A percentile compares a stretch with the other conserved stretches of the same genome.
Evolutionary conservation across 2,329 filamentous ascomycete species (phyloP).

Genomic region (Trichoderma lentiforme): DNA sequence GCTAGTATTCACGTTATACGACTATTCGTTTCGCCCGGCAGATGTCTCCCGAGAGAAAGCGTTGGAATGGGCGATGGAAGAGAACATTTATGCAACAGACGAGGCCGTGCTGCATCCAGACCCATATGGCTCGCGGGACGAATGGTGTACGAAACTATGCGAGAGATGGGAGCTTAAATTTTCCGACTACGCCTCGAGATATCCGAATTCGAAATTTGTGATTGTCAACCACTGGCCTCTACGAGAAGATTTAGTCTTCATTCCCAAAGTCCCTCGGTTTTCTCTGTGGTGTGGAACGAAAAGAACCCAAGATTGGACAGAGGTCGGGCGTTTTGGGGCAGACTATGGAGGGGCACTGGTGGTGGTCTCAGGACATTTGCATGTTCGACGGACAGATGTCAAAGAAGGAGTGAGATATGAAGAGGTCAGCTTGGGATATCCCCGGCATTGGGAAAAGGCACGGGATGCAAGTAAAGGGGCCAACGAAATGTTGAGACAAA

Average conservation of each 20-base stretch:
- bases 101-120: slow-evolving; percentile 11
- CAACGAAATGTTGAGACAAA: slow-evolving; percentile 10
- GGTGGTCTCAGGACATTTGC: slow-evolving; percentile 4
- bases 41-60: not conserved
- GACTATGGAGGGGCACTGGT: not conserved
- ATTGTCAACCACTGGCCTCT: slow-evolving; percentile 10
- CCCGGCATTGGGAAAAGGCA: slow-evolving; percentile 3
- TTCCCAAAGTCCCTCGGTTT: slow-evolving; percentile 11
- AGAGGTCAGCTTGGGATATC: slow-evolving; percentile 11
- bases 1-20: slow-evolving; percentile 3
- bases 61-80: slow-evolving; percentile 6
- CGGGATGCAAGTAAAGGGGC: not conserved
- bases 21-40: slow-evolving; percentile 7
- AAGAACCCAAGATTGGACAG: not conserved
- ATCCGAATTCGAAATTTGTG: not conserved
- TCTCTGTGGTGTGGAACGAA: slow-evolving; percentile 11
- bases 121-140: not conserved
- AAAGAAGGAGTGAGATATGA: slow-evolving; percentile 12
- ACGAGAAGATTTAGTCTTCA: not conserved
- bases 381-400: slow-evolving; percentile 4
- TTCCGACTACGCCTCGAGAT: not conserved
- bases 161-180: slow-evolving; percentile 9
- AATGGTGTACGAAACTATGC: slow-evolving; percentile 5
- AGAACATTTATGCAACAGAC: slow-evolving; percentile 4
- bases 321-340: not conserved